These are phyloP conservation scores for Blastomyces emzantsi DNA, from an alignment of 2,329 filamentous ascomycete species.

Conservation along the genomic window DNA sequence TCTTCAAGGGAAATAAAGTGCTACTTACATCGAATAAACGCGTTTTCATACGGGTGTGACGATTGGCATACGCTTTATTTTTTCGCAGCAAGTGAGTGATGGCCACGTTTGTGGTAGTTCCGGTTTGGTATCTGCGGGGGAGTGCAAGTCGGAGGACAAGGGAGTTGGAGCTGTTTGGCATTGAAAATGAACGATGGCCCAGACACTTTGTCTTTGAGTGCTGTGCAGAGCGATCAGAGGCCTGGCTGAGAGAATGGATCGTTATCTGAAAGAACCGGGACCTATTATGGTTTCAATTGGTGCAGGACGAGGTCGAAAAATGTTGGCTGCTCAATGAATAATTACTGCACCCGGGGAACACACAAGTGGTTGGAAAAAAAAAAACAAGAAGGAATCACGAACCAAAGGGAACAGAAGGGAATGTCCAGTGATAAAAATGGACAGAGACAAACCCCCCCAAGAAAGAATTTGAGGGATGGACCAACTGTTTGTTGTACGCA, in stretches of 20 bases:
- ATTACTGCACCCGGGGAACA: neutral
- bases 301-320: neutral
- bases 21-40: neutral
- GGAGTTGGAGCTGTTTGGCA: neutral
- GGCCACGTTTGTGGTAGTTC: conserved; percentile 1
- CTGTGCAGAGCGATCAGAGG: neutral
- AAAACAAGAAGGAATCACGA: neutral
- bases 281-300: neutral
- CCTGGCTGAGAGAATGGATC: neutral
- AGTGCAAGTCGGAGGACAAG: conserved; percentile 1
- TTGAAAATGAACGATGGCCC: neutral
- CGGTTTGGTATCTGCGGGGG: conserved; percentile 2
- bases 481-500: neutral
- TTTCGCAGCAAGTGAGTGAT: neutral
- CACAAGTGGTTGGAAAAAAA: neutral
- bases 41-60: conserved; percentile 1
- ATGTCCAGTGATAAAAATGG: neutral
- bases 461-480: neutral
- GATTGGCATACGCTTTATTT: neutral
- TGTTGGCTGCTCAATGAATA: neutral
- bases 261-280: neutral
- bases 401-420: neutral
- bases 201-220: neutral
- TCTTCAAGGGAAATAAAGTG: neutral
- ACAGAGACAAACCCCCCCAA: neutral